Evolutionary conservation across 2,329 filamentous ascomycete genomes (phyloP), one percentile per base, ranked within the genome.

Genomic region (Leptodontidium sp.): DNA sequence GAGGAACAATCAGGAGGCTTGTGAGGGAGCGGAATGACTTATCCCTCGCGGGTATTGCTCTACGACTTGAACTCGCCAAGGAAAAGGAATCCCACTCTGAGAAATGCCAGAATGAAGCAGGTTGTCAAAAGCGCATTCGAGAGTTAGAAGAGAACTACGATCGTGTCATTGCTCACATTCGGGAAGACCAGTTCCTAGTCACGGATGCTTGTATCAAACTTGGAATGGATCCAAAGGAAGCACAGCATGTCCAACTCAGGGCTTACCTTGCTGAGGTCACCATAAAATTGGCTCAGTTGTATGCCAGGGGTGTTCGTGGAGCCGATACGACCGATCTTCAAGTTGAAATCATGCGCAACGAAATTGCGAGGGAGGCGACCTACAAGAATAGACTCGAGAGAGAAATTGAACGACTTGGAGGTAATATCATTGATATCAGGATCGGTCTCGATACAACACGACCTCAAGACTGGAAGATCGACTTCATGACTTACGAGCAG

Each of bases 301-400:
- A 59, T 24, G 64, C 57, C 1, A n/a, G 49, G 24, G 59, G 53
- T n/a, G 35, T 55, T 57, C 50, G 47, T n/a, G 67, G 67, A 29
- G 45, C 35, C 8, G 57, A 62, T 29, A 57, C 63, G n/a, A 59
- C 35, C 0, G 52, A 63, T 21, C 24, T 67, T 2, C 59, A 64
- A 32, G 45, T 63, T n/a, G 49, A 49, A 8, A n/a, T 67, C 26
- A 59, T 58, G 26, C 40, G 50, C 1, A 59, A 50, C 24, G 50
- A 57, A 24, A 8, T 21, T 15, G 55, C 53, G 26, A 40, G 61
- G 35, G 52, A 65, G 11, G 26, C 50, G 2, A 59, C 43, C 5
- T 67, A 65, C 40, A 68, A 50, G 24, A 32, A 63, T 17, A 61
- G 65, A n/a, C 49, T 70, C 24, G 65, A 70, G 24, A 35, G 52